Evolutionary conservation across 1,284 basidiomycete species (phyloP), one percentile per base, ranked within the genome.

Genomic region (Irpex rosettiformis): DNA sequence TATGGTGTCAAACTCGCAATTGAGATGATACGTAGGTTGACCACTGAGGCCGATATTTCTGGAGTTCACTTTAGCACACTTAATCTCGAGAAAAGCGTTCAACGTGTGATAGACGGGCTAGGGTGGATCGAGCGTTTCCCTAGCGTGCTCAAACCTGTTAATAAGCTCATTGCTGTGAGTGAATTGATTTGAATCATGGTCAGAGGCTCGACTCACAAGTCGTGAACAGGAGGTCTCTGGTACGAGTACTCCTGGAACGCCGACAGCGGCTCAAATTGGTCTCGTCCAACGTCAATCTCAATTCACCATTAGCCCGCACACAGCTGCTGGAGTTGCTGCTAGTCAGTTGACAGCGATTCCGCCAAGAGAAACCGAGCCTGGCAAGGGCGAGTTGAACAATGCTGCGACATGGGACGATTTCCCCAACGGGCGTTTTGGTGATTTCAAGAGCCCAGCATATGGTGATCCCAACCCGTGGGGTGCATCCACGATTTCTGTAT

Each of bases 361-460:
- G 57, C 73, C 58, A 66, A 63, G 65, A 2, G 82, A 86, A 6
- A 70, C 69, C 1, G 86, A 89, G 62, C 81, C 77, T n/a, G 86
- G 88, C 27, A 80, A 82, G 52, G 89, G 88, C 6, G 89, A 91
- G 63, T 74, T 88, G 5, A 91, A 89, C 66, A 82, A 86, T 61
- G 87, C 88, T 0, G 80, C 86, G 2, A 85, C 84, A 21, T 99
- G 96, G 96, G 97, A 99, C 71, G 97, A 99, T 71, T 99, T 97
- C 72, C 96, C 96, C 3, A 99, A 99, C 69, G 96, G 96, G 55
- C 88, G 96, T n/a, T 99, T 98, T 73, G 97, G 97, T 62, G 97
- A 99, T 72, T 93, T 92, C 65, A 92, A 97, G 69, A 95, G 92
- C 77, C 96, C 96, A 4, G 96, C 96, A 0, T 99, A 92, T 68